Evolutionary conservation across 305 asterid species (phyloP).

Genomic region (Salvia sclarea): DNA sequence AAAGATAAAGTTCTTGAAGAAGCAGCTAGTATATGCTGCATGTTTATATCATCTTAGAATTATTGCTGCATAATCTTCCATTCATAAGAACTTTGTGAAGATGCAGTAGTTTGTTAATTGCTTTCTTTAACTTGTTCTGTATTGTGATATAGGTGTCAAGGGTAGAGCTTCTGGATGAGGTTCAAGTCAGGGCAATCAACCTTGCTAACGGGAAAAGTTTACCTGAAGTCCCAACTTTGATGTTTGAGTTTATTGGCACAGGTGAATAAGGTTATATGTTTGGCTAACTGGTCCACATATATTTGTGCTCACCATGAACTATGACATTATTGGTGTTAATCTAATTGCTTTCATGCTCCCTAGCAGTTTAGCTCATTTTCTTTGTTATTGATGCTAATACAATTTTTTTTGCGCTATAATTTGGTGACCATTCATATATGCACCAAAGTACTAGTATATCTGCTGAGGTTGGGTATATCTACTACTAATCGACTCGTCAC

Average conservation of each 20-base stretch:
- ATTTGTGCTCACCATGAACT: too few species aligned
- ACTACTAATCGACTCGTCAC: too few species aligned
- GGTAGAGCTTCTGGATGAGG: slow-evolving; percentile 97
- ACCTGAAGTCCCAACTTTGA: slow-evolving; percentile 93
- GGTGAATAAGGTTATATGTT: slow-evolving; percentile 44
- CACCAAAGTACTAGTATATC: too few species aligned
- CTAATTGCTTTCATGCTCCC: too few species aligned
- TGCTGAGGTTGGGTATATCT: too few species aligned
- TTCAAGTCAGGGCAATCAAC: slow-evolving; percentile 90
- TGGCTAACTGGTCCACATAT: too few species aligned
- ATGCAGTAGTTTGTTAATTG: slow-evolving; percentile 3
- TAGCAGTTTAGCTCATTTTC: too few species aligned
- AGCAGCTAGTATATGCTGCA: background rate
- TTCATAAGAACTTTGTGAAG: background rate
- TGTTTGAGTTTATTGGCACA: slow-evolving; percentile 97
- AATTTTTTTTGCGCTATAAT: too few species aligned
- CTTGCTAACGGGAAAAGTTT: slow-evolving; percentile 80
- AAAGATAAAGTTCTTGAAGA: background rate
- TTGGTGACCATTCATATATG: too few species aligned
- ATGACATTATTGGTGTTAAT: too few species aligned
- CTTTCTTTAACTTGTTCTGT: slow-evolving; percentile 17
- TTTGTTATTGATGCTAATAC: too few species aligned
- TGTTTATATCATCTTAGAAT: slow-evolving; percentile 14
- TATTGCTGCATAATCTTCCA: background rate
- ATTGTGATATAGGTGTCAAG: slow-evolving; percentile 68